phyloP scores from a whole-genome alignment of 208 protist genomes.

The Leishmania tropica region DNA sequence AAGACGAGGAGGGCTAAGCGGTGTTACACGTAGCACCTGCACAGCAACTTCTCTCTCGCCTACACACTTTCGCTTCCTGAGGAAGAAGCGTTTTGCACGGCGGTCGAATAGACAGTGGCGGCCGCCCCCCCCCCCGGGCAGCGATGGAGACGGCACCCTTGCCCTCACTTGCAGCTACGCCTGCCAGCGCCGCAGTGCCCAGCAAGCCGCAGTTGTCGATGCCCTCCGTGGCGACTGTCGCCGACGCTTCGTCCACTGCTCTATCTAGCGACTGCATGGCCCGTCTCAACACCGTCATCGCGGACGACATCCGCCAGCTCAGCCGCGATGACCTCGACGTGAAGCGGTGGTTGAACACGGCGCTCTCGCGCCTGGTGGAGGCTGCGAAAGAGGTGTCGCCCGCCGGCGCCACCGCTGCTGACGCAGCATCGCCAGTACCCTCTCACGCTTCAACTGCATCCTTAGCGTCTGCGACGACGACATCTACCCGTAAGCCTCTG shows the following conservation, averaged over 20 bases:
- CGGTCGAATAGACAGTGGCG: not conserved
- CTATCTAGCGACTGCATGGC: constrained; percentile 26
- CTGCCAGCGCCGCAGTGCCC: not conserved
- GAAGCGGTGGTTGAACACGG: constrained; percentile 62
- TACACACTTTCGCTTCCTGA: not conserved
- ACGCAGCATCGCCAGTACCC: not conserved
- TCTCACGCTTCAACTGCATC: not conserved
- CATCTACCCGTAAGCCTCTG: constrained; percentile 7
- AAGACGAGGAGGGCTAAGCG: not conserved
- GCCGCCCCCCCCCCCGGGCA: not conserved
- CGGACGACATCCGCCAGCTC: constrained; percentile 32
- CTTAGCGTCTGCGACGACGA: not conserved
- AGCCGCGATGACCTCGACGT: constrained; percentile 45
- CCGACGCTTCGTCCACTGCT: not conserved
- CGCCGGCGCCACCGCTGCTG: not conserved
- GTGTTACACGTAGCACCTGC: not conserved
- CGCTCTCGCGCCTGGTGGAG: constrained; percentile 31
- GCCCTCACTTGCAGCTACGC: not conserved
- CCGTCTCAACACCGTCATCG: constrained; percentile 20
- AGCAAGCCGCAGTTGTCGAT: not conserved
- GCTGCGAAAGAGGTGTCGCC: constrained; percentile 10
- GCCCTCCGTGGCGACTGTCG: not conserved
- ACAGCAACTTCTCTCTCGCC: not conserved
- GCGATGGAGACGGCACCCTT: constrained; percentile 9
- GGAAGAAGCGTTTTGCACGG: not conserved